Conservation (phyloP, 495 filamentous ascomycete genomes). For the Xylaria cubensis region DNA sequence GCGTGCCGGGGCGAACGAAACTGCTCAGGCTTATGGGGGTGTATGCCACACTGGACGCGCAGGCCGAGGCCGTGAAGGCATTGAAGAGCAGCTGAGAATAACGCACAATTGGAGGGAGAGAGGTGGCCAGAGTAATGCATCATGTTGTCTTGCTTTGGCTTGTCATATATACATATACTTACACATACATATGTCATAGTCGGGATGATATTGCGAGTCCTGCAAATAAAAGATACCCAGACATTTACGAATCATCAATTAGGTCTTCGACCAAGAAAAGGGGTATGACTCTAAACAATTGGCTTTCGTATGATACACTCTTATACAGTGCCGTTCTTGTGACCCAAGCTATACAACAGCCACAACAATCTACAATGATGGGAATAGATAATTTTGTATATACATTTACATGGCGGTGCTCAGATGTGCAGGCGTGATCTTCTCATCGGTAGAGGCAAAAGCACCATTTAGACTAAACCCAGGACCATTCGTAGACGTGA, state of each 20-base stretch:
- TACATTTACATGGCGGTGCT: constrained; percentile 54
- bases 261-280: not conserved
- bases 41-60: constrained; percentile 79
- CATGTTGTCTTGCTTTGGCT: not conserved
- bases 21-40: constrained; percentile 74
- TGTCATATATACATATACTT: constrained; percentile 4
- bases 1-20: constrained; percentile 59
- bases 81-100: constrained; percentile 57
- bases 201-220: not conserved
- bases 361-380: constrained; percentile 14
- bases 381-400: not conserved
- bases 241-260: constrained; percentile 3
- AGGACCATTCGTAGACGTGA: constrained; percentile 85
- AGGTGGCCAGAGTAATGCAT: not conserved
- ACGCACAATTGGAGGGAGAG: not conserved
- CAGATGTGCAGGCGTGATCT: constrained; percentile 58
- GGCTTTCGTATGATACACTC: constrained; percentile 59
- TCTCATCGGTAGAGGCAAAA: constrained; percentile 67
- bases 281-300: constrained; percentile 23
- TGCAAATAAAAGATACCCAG: constrained; percentile 41
- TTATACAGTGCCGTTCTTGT: constrained; percentile 51
- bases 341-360: constrained; percentile 40
- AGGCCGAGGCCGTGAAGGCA: constrained; percentile 74
- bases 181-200: not conserved
- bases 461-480: constrained; percentile 86